A percentile compares a stretch with the other conserved stretches of the same genome.
phyloP scores from a whole-genome alignment of 2,329 filamentous ascomycete species.

The Myotisia sp. region DNA sequence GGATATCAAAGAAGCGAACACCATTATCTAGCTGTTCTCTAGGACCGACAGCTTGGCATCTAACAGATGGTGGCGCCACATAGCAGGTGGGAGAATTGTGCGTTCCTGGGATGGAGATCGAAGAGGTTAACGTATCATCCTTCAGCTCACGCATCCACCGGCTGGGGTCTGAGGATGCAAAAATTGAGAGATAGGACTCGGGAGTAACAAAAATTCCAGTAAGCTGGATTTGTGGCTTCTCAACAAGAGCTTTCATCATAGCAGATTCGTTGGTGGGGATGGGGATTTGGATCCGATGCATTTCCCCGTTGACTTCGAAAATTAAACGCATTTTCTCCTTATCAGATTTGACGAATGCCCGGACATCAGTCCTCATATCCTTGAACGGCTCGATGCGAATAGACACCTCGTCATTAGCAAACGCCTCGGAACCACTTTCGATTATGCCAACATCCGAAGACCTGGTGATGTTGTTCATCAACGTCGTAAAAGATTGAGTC shows the following conservation, averaged over 20 bases:
- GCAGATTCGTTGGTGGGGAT: conserved; percentile 46
- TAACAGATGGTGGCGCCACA: conserved; percentile 75
- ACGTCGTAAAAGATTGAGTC: conserved; percentile 34
- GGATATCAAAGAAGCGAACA: conserved; percentile 85
- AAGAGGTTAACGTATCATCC: conserved; percentile 58
- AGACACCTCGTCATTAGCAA: conserved; percentile 47
- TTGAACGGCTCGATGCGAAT: conserved; percentile 56
- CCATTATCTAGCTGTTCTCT: conserved; percentile 72
- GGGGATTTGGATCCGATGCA: conserved; percentile 60
- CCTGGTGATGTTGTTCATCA: conserved; percentile 25
- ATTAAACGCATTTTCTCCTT: conserved; percentile 60
- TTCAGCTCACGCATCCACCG: conserved; percentile 70
- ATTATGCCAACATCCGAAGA: conserved; percentile 34
- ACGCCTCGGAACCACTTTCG: conserved; percentile 41
- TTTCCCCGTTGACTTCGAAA: conserved; percentile 49
- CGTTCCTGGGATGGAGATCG: conserved; percentile 82
- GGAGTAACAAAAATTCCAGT: conserved; percentile 52
- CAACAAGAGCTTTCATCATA: conserved; percentile 44
- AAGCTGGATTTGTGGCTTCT: conserved; percentile 40
- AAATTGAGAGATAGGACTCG: conserved; percentile 45
- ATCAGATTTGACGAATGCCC: conserved; percentile 40
- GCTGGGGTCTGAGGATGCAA: conserved; percentile 54
- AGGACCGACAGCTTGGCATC: conserved; percentile 73
- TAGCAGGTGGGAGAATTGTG: conserved; percentile 86
- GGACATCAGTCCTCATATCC: conserved; percentile 48